A percentile compares a stretch with the other conserved stretches of the same genome.
Conservation (phyloP, 306 rosid species). For the Cicer arietinum region DNA sequence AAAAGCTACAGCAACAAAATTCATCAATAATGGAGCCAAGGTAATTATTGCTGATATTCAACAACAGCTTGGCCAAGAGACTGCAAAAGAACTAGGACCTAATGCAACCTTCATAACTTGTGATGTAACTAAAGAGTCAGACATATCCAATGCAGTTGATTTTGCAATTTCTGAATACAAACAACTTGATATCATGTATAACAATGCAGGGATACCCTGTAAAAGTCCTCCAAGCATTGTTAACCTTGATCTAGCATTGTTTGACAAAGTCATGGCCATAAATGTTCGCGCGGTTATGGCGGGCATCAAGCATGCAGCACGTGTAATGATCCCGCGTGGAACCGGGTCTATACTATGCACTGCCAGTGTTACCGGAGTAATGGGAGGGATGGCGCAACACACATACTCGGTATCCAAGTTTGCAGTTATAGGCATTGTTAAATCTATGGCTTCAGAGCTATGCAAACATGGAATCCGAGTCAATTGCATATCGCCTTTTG, state of each 20-base stretch:
- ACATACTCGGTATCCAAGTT: conserved; percentile 78
- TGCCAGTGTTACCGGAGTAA: conserved; percentile 75
- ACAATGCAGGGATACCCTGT: conserved; percentile 87
- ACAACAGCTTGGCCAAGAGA: conserved; percentile 62
- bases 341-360: conserved; percentile 82
- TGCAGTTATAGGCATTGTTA: conserved; percentile 76
- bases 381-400: conserved; percentile 79
- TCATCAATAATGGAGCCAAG: conserved; percentile 85
- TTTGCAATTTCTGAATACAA: conserved; percentile 61
- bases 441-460: conserved; percentile 69
- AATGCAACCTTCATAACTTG: conserved; percentile 71
- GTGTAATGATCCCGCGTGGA: conserved; percentile 76
- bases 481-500: conserved; percentile 80
- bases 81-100: conserved; percentile 72
- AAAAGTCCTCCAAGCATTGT: conserved; percentile 69
- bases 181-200: conserved; percentile 82
- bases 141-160: conserved; percentile 79
- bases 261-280: conserved; percentile 68
- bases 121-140: conserved; percentile 77
- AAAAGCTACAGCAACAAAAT: conserved; percentile 71
- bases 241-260: conserved; percentile 62
- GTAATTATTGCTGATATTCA: conserved; percentile 86
- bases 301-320: conserved; percentile 83
- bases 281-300: conserved; percentile 79
- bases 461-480: conserved; percentile 71